These are phyloP conservation scores for Aphanomyces stellatus DNA, from an alignment of 352 stramenopile genomes.

Conservation along the genomic window DNA sequence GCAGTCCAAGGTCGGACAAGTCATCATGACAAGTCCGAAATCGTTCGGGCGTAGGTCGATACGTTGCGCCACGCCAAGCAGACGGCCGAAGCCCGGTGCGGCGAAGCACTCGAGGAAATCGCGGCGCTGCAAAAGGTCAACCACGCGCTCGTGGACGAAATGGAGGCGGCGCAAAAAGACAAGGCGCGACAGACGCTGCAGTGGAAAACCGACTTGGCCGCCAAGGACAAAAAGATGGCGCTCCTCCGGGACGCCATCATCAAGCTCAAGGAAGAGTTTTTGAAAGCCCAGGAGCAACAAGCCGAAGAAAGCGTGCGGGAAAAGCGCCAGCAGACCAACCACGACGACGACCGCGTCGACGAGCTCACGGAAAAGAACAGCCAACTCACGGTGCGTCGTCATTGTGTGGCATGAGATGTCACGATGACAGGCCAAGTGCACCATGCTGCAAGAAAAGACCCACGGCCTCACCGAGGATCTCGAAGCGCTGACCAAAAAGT, in stretches of 20 bases:
- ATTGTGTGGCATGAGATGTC: too few relatives aligned
- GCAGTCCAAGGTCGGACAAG: not conserved
- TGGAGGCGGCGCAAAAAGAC: slow-evolving; percentile 23
- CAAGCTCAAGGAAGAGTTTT: slow-evolving; percentile 82
- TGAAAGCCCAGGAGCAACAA: slow-evolving; percentile 74
- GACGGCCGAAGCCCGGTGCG: slow-evolving; percentile 63
- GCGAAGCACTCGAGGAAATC: slow-evolving; percentile 78
- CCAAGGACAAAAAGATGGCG: slow-evolving; percentile 58
- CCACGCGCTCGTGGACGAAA: slow-evolving; percentile 20
- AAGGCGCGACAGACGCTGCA: slow-evolving; percentile 26
- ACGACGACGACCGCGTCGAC: slow-evolving; percentile 31
- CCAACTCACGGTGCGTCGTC: slow-evolving; percentile 21
- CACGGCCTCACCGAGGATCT: slow-evolving; percentile 6
- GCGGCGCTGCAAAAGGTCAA: slow-evolving; percentile 34
- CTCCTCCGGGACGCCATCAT: slow-evolving; percentile 71
- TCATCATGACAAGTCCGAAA: too few relatives aligned
- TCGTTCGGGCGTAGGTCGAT: slow-evolving; percentile 21
- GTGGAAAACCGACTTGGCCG: slow-evolving; percentile 26
- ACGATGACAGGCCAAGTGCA: slow-evolving; percentile 40
- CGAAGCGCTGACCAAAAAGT: not conserved
- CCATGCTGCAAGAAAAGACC: slow-evolving; percentile 61
- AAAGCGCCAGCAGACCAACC: slow-evolving; percentile 29
- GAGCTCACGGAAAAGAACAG: slow-evolving; percentile 35
- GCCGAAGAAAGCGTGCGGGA: slow-evolving; percentile 54
- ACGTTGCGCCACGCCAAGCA: slow-evolving; percentile 51